Base-by-base conservation (phyloP, 1,284 basidiomycete genomes). In the Agroathelia rolfsii region DNA sequence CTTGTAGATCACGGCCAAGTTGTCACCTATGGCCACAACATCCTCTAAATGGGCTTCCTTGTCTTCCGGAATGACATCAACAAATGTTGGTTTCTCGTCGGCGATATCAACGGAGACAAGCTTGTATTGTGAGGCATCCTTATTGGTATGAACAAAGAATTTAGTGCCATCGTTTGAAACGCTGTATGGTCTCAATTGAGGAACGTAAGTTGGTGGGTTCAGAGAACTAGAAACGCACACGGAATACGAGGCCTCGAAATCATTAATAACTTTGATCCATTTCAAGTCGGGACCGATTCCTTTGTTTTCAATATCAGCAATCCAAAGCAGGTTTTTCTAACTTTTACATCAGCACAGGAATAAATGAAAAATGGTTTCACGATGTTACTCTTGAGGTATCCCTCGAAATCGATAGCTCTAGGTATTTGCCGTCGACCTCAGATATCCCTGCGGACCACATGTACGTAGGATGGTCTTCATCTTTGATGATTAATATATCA, bases 311-410 rank as follows among this genome's bases (percentile, higher is more conserved):
- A 84, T 57, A 45, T 85, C 76, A 2, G 77, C 68, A 24, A 85
- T 61, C 81, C 82, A 86, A 1, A 85, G 51, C n/a, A 73, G 51
- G 46, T 80, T 76, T 69, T 76, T 76, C 79, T 84, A 43, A 19
- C 25, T 32, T 6, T 34, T 39, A 38, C 21, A 34, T 28, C 35
- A 33, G 28, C 29, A 29, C 22, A 11, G 11, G n/a, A 22, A 19
- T 22, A 28, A 27, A 6, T 5, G 25, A 33, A 32, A 10, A 27
- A 12, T 28, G 17, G 19, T 12, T 13, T n/a, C 10, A 28, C 9
- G 12, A 14, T 22, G 16, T 39, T 52, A 78, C 80, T 47, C 67
- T 61, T n/a, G 76, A 67, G 10, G 72, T 78, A 45, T 85, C 83
- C 48, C 69, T 70, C 24, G 56, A 51, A 13, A 71, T 61, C 38